phyloP scores from a whole-genome alignment of 805 yeast genomes.

The Ogataea sp. region DNA sequence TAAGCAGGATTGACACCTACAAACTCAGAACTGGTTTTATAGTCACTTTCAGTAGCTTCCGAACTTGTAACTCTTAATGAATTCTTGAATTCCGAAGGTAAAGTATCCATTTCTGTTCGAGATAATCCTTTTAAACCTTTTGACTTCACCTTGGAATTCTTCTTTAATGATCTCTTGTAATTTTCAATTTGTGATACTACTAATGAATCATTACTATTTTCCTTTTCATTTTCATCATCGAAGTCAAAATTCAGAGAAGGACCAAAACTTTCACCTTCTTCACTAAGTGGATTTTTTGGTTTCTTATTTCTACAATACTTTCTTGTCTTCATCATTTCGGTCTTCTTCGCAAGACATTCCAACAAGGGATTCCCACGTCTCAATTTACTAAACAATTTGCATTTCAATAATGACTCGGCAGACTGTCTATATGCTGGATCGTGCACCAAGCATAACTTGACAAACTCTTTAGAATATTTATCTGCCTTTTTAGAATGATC shows the following conservation, averaged over 20 bases:
- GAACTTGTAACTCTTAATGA: no score
- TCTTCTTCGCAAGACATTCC: neutral
- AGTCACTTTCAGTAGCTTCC: no score
- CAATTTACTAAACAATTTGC: conserved; percentile 38
- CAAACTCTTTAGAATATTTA: conserved; percentile 44
- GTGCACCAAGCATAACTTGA: conserved; percentile 56
- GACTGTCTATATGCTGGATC: conserved; percentile 59
- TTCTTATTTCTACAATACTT: conserved; percentile 22
- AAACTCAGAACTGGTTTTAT: no score
- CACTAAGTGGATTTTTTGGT: conserved; percentile 35
- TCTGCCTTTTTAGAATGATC: conserved; percentile 32
- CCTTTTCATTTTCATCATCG: conserved; percentile 5
- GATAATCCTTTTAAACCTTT: no score
- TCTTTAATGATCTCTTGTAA: no score
- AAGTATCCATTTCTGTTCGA: no score
- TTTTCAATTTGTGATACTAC: no score
- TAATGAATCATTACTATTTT: no score
- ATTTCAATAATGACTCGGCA: conserved; percentile 46
- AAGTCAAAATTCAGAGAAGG: conserved; percentile 20
- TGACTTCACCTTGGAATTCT: no score
- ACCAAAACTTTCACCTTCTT: conserved; percentile 14
- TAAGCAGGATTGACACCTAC: no score
- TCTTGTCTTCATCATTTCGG: conserved; percentile 28
- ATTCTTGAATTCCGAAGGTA: no score
- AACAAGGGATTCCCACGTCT: conserved; percentile 5